Percentiles rank a stretch among this genome's conserved stretches.
Conservation (phyloP, 139 green algal species). For the Astrephomene gubernaculifera region DNA sequence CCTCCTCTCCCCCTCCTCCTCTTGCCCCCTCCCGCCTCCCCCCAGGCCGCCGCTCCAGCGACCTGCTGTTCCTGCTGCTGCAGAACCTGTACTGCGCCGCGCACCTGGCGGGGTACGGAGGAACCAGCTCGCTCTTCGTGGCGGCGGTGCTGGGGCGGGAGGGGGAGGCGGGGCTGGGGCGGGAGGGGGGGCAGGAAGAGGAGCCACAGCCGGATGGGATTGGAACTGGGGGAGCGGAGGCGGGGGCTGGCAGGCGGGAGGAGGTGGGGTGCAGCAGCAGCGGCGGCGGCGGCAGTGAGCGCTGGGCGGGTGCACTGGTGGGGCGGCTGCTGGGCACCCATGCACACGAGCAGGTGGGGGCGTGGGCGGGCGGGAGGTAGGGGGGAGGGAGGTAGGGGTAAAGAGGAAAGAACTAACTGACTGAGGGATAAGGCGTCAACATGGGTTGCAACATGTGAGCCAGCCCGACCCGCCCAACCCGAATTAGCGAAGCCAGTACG, state of each 20-base stretch:
- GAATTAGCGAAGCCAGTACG: no score
- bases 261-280: no score
- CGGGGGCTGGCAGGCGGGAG: no score
- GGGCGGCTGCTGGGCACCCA: conserved; percentile 75
- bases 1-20: neutral
- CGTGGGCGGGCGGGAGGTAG: neutral
- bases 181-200: no score
- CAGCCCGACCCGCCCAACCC: no score
- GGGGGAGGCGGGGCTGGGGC: conserved; percentile 19
- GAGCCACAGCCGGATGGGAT: no score
- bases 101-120: conserved; percentile 56
- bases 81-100: conserved; percentile 73
- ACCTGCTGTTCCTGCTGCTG: conserved; percentile 72
- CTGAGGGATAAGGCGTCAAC: no score
- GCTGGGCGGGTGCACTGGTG: conserved; percentile 33
- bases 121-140: conserved; percentile 65
- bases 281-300: no score
- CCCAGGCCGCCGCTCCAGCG: conserved; percentile 64
- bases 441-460: no score
- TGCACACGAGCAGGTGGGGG: conserved; percentile 70
- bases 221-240: no score
- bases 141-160: conserved; percentile 52
- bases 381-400: no score
- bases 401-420: no score
- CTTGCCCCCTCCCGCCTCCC: neutral